A percentile compares a stretch with the other conserved stretches of the same genome.
These are phyloP conservation scores for Termitomyces sp. DNA, from an alignment of 768 basidiomycete genomes.

Conservation along the genomic window DNA sequence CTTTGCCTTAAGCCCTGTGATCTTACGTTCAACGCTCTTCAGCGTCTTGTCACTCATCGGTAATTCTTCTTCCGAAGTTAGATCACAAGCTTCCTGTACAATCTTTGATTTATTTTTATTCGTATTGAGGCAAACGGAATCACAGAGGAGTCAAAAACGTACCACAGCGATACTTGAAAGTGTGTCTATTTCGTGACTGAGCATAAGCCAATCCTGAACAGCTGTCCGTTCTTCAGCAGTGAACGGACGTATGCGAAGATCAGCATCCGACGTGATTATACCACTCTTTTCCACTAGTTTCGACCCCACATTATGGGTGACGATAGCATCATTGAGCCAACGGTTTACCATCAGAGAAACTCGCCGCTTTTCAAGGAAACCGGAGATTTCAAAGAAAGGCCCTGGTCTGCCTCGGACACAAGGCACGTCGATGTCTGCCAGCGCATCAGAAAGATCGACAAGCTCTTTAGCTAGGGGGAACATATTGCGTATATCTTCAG, in stretches of 20 bases:
- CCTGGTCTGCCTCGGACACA: constrained; percentile 1
- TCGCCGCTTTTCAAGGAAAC: constrained; percentile 1
- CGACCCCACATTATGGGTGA: constrained; percentile 11
- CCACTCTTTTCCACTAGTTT: constrained; percentile 14
- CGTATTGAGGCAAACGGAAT: neutral
- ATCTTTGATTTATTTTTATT: neutral
- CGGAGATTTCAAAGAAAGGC: constrained; percentile 5
- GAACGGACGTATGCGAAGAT: constrained; percentile 35
- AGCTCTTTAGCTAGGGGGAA: neutral
- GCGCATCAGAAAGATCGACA: neutral
- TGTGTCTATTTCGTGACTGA: constrained; percentile 23
- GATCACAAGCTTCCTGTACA: neutral
- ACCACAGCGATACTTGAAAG: constrained; percentile 7
- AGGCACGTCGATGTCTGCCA: constrained; percentile 6
- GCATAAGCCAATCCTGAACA: constrained; percentile 30
- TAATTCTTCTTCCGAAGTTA: neutral
- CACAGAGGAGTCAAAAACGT: neutral
- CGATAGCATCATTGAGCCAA: constrained; percentile 9
- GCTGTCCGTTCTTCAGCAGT: constrained; percentile 27
- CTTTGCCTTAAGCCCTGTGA: constrained; percentile 8
- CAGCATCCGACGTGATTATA: constrained; percentile 25
- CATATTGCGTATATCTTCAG: constrained; percentile 2
- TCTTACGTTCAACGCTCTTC: constrained; percentile 12
- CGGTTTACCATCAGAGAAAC: neutral
- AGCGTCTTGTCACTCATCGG: constrained; percentile 7